A percentile compares a stretch with the other conserved stretches of the same genome.
phyloP scores from a whole-genome alignment of 1,139 yeast genomes.

The Spencermartinsiella ligniputridi region DNA sequence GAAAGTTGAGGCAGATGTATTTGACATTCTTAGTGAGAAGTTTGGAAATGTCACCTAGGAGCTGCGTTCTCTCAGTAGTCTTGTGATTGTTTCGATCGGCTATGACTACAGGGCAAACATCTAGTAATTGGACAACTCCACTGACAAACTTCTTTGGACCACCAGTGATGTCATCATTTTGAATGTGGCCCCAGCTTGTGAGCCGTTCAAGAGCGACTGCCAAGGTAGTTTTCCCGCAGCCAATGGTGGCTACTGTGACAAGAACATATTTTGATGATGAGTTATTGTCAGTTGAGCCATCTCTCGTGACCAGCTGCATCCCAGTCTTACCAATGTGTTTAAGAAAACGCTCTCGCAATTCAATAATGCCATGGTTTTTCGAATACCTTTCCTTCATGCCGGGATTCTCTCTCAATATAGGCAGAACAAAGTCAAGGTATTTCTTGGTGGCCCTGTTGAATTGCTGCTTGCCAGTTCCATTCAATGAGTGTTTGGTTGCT shows the following conservation, averaged over 20 bases:
- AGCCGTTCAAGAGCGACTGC: slow-evolving; percentile 55
- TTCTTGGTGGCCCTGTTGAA: slow-evolving; percentile 43
- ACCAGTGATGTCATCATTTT: slow-evolving; percentile 70
- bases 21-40: slow-evolving; percentile 35
- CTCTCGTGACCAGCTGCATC: slow-evolving; percentile 28
- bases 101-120: slow-evolving; percentile 48
- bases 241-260: slow-evolving; percentile 84
- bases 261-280: slow-evolving; percentile 48
- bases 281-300: slow-evolving; percentile 3
- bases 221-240: slow-evolving; percentile 93
- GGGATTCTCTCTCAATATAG: slow-evolving; percentile 43
- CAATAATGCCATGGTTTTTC: slow-evolving; percentile 69
- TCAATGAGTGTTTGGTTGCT: slow-evolving; percentile 62
- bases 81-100: slow-evolving; percentile 84
- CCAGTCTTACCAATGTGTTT: slow-evolving; percentile 44
- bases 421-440: slow-evolving; percentile 63
- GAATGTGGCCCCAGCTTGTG: slow-evolving; percentile 71
- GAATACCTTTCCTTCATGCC: slow-evolving; percentile 43
- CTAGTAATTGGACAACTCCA: slow-evolving; percentile 43
- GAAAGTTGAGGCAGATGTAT: slow-evolving; percentile 67
- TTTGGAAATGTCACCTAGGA: slow-evolving; percentile 53
- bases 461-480: slow-evolving; percentile 14
- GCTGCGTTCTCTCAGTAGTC: slow-evolving; percentile 59
- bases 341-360: slow-evolving; percentile 59
- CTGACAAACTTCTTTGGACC: slow-evolving; percentile 43